Evolutionary conservation across 1,284 basidiomycete genomes (phyloP).

Genomic region (Takashimella tepidaria): DNA sequence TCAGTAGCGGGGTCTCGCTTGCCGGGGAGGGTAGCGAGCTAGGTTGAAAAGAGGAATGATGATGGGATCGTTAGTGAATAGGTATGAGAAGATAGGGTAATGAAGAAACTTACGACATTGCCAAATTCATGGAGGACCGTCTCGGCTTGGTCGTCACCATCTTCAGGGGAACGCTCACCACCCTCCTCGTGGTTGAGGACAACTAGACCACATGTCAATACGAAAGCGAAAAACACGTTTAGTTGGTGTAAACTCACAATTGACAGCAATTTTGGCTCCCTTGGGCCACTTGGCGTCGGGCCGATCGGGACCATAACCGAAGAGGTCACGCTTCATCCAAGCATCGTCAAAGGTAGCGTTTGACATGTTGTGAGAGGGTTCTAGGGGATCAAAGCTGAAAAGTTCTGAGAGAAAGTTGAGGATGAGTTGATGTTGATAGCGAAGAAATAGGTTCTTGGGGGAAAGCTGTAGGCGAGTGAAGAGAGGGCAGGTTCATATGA

Average conservation of each 20-base stretch:
- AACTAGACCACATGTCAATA: constrained; percentile 4
- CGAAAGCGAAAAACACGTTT: not conserved
- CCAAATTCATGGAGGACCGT: constrained; percentile 35
- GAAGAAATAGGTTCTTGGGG: no score
- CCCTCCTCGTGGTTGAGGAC: constrained; percentile 29
- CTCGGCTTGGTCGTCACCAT: constrained; percentile 34
- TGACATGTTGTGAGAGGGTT: constrained; percentile 5
- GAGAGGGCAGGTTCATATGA: no score
- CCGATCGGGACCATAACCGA: constrained; percentile 28
- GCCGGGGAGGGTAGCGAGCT: constrained; percentile 20
- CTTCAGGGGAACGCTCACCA: constrained; percentile 32
- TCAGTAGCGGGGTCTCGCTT: constrained; percentile 27
- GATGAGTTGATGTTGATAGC: no score
- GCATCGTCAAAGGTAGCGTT: constrained; percentile 11
- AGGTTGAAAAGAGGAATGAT: no score
- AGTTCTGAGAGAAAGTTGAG: no score
- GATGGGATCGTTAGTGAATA: no score
- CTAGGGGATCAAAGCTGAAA: no score
- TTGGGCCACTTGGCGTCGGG: constrained; percentile 37
- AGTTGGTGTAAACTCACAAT: constrained; percentile 23
- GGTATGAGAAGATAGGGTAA: not conserved
- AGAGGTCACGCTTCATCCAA: constrained; percentile 23
- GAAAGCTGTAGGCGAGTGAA: no score
- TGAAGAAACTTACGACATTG: constrained; percentile 7
- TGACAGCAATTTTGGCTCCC: constrained; percentile 36